Percentiles rank a stretch among this genome's conserved stretches.
Evolutionary conservation across 2,329 filamentous ascomycete genomes (phyloP).

Genomic region (Ophiostoma populinum): DNA sequence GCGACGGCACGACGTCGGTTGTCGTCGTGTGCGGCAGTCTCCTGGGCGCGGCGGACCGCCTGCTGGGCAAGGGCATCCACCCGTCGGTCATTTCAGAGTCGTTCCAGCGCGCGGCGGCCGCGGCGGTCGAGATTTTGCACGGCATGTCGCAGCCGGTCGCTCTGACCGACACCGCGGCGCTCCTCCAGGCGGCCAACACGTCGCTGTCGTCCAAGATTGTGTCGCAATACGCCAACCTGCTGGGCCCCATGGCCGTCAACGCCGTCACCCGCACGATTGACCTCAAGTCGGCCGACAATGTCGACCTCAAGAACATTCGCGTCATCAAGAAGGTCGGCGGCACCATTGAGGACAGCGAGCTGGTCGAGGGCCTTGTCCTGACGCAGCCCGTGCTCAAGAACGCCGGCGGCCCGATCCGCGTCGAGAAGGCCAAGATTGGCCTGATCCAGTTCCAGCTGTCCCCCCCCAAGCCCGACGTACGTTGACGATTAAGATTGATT

Average conservation of each 20-base stretch:
- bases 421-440: conserved; percentile 95
- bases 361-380: conserved; percentile 85
- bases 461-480: conserved; percentile 87
- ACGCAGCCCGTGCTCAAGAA: conserved; percentile 89
- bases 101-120: conserved; percentile 85
- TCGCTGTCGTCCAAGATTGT: conserved; percentile 98
- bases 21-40: conserved; percentile 95
- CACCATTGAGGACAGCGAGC: conserved; percentile 95
- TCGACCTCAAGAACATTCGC: conserved; percentile 89
- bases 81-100: conserved; percentile 95
- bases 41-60: conserved; percentile 78
- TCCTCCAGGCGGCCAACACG: conserved; percentile 92
- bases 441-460: conserved; percentile 98
- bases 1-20: conserved; percentile 94
- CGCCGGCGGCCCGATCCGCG: conserved; percentile 73
- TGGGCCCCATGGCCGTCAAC: conserved; percentile 97
- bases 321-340: conserved; percentile 96
- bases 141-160: conserved; percentile 92
- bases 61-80: conserved; percentile 87
- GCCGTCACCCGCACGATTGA: conserved; percentile 93
- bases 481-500: too few relatives aligned
- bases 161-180: conserved; percentile 69
- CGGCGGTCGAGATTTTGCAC: conserved; percentile 77
- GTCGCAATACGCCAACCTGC: conserved; percentile 83
- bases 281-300: conserved; percentile 86